phyloP scores from a whole-genome alignment of 2,329 filamentous ascomycete species.

The Beauveria sp. region DNA sequence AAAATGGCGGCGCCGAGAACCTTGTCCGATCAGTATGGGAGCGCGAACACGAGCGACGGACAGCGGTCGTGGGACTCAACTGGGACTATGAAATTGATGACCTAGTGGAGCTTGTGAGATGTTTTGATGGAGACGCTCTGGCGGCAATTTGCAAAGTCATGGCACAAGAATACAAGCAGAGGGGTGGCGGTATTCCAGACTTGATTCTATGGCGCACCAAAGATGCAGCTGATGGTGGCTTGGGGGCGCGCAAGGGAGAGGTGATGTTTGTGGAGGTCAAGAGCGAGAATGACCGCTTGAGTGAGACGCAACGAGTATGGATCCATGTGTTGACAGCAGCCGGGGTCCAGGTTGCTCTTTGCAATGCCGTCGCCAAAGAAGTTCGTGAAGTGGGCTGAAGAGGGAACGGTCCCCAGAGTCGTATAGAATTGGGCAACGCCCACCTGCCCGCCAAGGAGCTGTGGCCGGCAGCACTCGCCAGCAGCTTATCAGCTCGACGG shows the following conservation, averaged over 20 bases:
- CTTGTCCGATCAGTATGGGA: conserved; percentile 64
- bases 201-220: conserved; percentile 71
- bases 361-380: conserved; percentile 51
- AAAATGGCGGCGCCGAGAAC: conserved; percentile 65
- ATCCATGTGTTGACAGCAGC: conserved; percentile 86
- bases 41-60: conserved; percentile 59
- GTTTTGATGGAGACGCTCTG: conserved; percentile 74
- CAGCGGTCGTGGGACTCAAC: conserved; percentile 84
- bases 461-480: neutral
- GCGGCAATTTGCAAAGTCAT: conserved; percentile 85
- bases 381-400: conserved; percentile 34
- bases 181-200: conserved; percentile 86
- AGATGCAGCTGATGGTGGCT: conserved; percentile 20
- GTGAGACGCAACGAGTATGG: conserved; percentile 94
- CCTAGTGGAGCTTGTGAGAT: conserved; percentile 67
- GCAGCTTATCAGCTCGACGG: neutral
- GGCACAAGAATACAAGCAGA: conserved; percentile 85
- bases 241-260: conserved; percentile 34
- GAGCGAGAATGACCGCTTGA: conserved; percentile 83
- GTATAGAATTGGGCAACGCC: neutral
- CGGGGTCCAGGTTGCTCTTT: conserved; percentile 79
- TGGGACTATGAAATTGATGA: conserved; percentile 82
- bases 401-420: neutral
- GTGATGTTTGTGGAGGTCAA: conserved; percentile 77
- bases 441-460: neutral